Evolutionary conservation across 2,329 filamentous ascomycete genomes (phyloP).

Genomic region (Stachybotrys chartarum): DNA sequence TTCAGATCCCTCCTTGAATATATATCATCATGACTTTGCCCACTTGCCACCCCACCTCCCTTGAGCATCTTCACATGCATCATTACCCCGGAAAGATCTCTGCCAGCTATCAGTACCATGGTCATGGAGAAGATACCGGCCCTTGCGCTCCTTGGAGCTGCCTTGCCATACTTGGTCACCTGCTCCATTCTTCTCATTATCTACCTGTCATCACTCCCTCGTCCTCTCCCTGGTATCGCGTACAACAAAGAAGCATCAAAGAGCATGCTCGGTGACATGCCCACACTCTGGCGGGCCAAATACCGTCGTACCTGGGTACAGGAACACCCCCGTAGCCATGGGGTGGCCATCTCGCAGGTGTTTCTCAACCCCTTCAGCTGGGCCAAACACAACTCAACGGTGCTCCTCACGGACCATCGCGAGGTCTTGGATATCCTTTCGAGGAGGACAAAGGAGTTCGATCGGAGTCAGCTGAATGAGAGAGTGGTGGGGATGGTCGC

Average conservation of each 20-base stretch:
- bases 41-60: neutral
- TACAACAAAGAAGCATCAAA: slow-evolving; percentile 13
- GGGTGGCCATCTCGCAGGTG: slow-evolving; percentile 22
- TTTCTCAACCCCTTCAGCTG: slow-evolving; percentile 23
- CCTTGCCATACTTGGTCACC: neutral
- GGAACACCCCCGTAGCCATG: slow-evolving; percentile 15
- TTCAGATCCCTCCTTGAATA: too few relatives aligned
- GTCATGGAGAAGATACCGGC: neutral
- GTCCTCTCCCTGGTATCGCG: slow-evolving; percentile 17
- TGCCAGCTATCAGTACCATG: neutral
- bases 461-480: slow-evolving; percentile 17
- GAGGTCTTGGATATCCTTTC: slow-evolving; percentile 24
- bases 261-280: slow-evolving; percentile 15
- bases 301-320: slow-evolving; percentile 18
- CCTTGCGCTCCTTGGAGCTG: neutral
- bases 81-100: neutral
- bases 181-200: neutral
- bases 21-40: too few relatives aligned
- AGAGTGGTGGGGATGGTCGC: slow-evolving; percentile 15
- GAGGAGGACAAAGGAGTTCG: slow-evolving; percentile 23
- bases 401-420: slow-evolving; percentile 24
- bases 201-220: slow-evolving; percentile 4
- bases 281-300: slow-evolving; percentile 6
- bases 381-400: slow-evolving; percentile 11
- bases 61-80: neutral